Base-by-base conservation (phyloP, 192 early-diverging fungal species). In the Coemansia furcata region DNA sequence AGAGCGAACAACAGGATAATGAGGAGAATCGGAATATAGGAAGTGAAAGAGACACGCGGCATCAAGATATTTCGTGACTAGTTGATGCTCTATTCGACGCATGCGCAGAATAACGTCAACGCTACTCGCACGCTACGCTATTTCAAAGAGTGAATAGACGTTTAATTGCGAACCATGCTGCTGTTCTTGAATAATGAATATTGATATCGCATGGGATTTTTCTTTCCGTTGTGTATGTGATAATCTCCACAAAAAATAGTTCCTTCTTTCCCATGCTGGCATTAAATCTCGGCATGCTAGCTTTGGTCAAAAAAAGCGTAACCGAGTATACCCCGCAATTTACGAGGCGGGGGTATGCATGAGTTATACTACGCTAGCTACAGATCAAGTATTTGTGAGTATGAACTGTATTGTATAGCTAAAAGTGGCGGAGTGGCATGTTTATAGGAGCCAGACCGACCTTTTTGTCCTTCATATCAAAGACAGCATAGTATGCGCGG, bases 401-500 rank as follows among this genome's bases (percentile, higher is more conserved):
- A 21, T 26, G 21, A 40, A 42, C 23, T 63, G 42, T 30, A 61
- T 61, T 40, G 26, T 15, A 26, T 26, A 26, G 23, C 50, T 69
- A 80, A 62, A 71, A 65, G 58, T 76, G 78, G 29, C 69, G 57
- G 32, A 80, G 78, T 21, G 78, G 78, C 78, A 76, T 80, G 29
- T 80, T 80, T 50, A 80, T 80, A 9, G 80, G 80, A 8, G 75
- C 83, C 63, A 85, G 60, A 1, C 83, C 83, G 26, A 85, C 76
- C 43, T 77, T 77, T 30, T 73, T 75, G 8, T 73, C 68, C 36
- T 73, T 82, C 69, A 76, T 69, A 44, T 85, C 83, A 67, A 82
- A 85, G 23, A 85, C 78, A 3, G 83, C 76, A 47, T 85, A 85
- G 66, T 85, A 85, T 15, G 76, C 73, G 33, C 76, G 75, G 26